Base-by-base conservation (phyloP, 2,329 filamentous ascomycete genomes). In the Tolypocladium tundrense region DNA sequence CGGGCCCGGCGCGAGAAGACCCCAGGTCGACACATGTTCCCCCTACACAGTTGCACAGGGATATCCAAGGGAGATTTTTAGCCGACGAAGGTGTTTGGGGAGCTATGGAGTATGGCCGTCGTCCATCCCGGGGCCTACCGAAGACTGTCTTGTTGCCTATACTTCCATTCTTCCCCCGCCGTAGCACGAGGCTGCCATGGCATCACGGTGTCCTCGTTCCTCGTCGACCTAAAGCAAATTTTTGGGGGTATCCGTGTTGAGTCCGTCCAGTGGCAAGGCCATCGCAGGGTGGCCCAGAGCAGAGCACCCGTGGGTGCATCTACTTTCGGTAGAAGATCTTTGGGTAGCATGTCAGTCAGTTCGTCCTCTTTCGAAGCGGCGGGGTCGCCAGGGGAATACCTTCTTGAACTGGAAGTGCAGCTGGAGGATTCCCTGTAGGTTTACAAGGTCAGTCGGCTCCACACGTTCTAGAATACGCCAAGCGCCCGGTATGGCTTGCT, bases 381-480 rank as follows among this genome's bases (percentile, higher is more conserved):
- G 14, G 39, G 21, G 16, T 21, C 43, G 11, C 9, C 10, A 19
- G 4, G 14, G 24, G 9, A 50, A 10, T 42, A 95, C 91, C 85
- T 96, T 96, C 74, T 97, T 99, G 80, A 97, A 97, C 73, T 97
- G 92, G 72, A 99, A 99, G 72, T 97, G 93, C 59, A 99, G 82
- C 75, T 97, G 92, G 59, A 99, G 77, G 66, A 97, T 96, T 8
- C 62, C 62, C 62, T 64, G 48, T 9, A 45, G 56, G 93, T 50
- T 50, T 14, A n/a, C 6, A 90, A 53, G 54, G 54, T 63, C 60
- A 59, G 58, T 21, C 51, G 14, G 13, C 35, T 53, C 33, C 21
- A 24, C 33, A 13, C 13, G 19, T 14, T 16, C 13, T 37, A 43
- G 40, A 55, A 60, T 60, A 55, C 56, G 62, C 60, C 59, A 1